These are phyloP conservation scores for Vaccinium myrtillus DNA, from an alignment of 148 eudicot genomes.

Conservation along the genomic window DNA sequence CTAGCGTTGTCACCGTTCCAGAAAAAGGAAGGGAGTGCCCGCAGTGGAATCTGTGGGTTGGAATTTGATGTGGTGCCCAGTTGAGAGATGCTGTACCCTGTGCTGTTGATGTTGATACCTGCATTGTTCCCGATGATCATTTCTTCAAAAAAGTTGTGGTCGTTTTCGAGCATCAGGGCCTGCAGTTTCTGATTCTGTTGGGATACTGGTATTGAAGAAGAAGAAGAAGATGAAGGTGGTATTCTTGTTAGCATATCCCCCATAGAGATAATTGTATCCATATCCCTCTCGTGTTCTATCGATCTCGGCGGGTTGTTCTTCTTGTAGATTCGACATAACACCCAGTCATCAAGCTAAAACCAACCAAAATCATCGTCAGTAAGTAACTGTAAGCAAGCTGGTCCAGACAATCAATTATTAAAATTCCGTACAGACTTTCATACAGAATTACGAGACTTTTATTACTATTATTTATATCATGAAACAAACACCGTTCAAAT, in stretches of 20 bases:
- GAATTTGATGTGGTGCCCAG: not conserved
- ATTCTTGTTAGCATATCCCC: constrained; percentile 36
- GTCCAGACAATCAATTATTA: not conserved
- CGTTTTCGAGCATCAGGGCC: constrained; percentile 28
- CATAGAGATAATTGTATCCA: constrained; percentile 23
- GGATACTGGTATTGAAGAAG: constrained; percentile 7
- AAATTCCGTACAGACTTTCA: no score
- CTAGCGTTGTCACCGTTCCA: constrained; percentile 20
- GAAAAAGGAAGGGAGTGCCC: constrained; percentile 25
- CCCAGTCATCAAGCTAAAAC: constrained; percentile 83
- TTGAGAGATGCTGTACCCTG: constrained; percentile 5
- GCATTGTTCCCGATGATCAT: constrained; percentile 28
- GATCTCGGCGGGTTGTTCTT: constrained; percentile 52
- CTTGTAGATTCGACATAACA: constrained; percentile 82
- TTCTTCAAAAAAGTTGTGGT: constrained; percentile 37
- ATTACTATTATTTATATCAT: no score
- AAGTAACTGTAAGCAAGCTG: not conserved
- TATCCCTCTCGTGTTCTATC: constrained; percentile 58
- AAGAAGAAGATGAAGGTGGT: constrained; percentile 14
- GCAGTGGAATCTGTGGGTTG: constrained; percentile 22
- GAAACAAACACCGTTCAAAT: not conserved
- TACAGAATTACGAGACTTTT: no score
- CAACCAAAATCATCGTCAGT: not conserved
- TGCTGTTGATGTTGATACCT: not conserved
- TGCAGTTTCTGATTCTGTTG: constrained; percentile 11